These are phyloP conservation scores for Lotmaria passim DNA, from an alignment of 208 protist genomes.

Conservation along the genomic window DNA sequence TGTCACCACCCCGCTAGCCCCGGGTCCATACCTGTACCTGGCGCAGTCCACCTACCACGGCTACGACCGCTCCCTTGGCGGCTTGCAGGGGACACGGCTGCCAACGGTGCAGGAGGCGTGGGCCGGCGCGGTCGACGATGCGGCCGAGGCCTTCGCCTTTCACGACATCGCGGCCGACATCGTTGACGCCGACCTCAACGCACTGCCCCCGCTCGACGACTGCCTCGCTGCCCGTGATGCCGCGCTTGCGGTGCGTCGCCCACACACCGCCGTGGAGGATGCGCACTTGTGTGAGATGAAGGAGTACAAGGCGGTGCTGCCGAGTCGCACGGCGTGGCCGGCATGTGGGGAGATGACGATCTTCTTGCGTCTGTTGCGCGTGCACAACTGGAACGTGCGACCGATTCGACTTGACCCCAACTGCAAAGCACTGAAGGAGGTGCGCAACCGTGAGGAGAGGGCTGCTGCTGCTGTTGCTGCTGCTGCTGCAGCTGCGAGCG, in stretches of 20 bases:
- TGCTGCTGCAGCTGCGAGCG: background rate
- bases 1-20: constrained; percentile 71
- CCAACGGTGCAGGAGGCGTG: constrained; percentile 53
- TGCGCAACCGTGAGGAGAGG: constrained; percentile 38
- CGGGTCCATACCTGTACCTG: constrained; percentile 72
- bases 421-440: constrained; percentile 42
- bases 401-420: constrained; percentile 30
- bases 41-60: constrained; percentile 68
- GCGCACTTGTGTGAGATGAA: constrained; percentile 59
- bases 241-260: constrained; percentile 36
- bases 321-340: constrained; percentile 26
- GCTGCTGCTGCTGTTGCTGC: constrained; percentile 1
- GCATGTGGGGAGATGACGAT: constrained; percentile 69
- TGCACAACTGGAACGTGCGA: constrained; percentile 82
- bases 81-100: constrained; percentile 14
- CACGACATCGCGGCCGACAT: constrained; percentile 54
- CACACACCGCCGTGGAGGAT: constrained; percentile 53
- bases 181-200: constrained; percentile 71
- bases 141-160: constrained; percentile 46
- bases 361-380: constrained; percentile 75
- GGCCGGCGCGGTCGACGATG: constrained; percentile 46
- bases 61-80: constrained; percentile 59
- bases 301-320: constrained; percentile 54
- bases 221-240: constrained; percentile 55
- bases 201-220: constrained; percentile 60